Conservation (phyloP, 441 rosid genomes). For the Jatropha multifida region DNA sequence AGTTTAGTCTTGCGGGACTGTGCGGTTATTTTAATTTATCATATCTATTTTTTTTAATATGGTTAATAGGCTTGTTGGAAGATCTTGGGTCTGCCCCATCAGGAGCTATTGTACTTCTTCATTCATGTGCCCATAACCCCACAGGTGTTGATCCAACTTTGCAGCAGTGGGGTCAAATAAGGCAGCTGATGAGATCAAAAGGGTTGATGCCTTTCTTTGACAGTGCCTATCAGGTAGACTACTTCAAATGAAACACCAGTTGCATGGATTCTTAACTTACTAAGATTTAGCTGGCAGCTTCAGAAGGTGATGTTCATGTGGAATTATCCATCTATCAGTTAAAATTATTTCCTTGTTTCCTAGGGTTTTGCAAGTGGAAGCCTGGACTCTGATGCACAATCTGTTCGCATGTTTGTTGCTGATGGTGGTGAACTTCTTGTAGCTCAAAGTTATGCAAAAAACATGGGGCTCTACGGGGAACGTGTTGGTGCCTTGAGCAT, state of each 20-base stretch:
- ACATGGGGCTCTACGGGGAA: constrained; percentile 98
- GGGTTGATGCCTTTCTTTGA: constrained; percentile 88
- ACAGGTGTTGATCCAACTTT: constrained; percentile 92
- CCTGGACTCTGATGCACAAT: constrained; percentile 80
- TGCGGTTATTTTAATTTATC: background rate
- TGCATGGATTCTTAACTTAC: background rate
- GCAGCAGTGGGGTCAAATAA: constrained; percentile 86
- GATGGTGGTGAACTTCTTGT: constrained; percentile 89
- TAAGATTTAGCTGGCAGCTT: background rate
- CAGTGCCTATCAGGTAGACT: constrained; percentile 88
- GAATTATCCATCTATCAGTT: background rate
- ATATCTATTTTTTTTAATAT: constrained; percentile 3
- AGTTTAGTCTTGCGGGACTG: constrained; percentile 1
- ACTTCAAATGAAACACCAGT: background rate
- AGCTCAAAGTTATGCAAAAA: constrained; percentile 96
- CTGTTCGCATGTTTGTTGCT: constrained; percentile 87
- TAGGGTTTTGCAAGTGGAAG: constrained; percentile 96
- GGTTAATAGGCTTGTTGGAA: constrained; percentile 68
- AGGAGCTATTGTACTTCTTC: constrained; percentile 87
- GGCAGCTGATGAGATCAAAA: constrained; percentile 69
- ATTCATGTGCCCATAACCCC: constrained; percentile 98
- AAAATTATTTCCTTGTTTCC: background rate
- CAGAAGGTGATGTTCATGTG: background rate
- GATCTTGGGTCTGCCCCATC: constrained; percentile 85
- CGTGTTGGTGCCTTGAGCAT: constrained; percentile 95